Conservation (phyloP, 768 basidiomycete genomes). For the Cyathus striatus region DNA sequence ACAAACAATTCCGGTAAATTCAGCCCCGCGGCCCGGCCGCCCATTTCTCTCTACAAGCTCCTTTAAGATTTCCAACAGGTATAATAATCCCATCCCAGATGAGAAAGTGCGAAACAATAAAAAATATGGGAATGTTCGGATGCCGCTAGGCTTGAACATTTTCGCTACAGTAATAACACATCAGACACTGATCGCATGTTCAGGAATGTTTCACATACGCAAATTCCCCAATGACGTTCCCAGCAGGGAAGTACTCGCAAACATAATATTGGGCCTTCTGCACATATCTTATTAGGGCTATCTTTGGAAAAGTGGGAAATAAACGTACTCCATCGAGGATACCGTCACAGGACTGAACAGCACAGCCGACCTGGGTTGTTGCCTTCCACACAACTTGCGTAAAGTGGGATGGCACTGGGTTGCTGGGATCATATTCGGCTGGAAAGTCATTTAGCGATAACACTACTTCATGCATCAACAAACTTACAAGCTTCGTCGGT, state of each 20-base stretch:
- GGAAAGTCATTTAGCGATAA: too few relatives aligned
- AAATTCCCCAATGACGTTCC: conserved; percentile 62
- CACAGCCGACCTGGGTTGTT: conserved; percentile 60
- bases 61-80: too few relatives aligned
- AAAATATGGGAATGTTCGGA: conserved; percentile 1
- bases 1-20: too few relatives aligned
- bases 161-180: conserved; percentile 21
- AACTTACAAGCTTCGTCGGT: conserved; percentile 61
- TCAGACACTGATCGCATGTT: not conserved
- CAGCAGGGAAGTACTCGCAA: conserved; percentile 63
- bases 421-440: conserved; percentile 54
- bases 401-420: conserved; percentile 61
- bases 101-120: conserved; percentile 2
- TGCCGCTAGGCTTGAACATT: conserved; percentile 38
- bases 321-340: conserved; percentile 55
- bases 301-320: not conserved
- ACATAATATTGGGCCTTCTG: conserved; percentile 58
- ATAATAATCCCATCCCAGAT: too few relatives aligned
- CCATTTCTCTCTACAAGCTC: too few relatives aligned
- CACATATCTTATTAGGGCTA: not conserved
- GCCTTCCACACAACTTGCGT: conserved; percentile 78
- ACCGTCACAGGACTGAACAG: conserved; percentile 46
- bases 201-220: conserved; percentile 32
- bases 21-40: too few relatives aligned
- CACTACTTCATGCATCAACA: too few relatives aligned